Evolutionary conservation across 331 rosid genomes (phyloP), one percentile per base, ranked within the genome.

Genomic region (Spiraea crenata): DNA sequence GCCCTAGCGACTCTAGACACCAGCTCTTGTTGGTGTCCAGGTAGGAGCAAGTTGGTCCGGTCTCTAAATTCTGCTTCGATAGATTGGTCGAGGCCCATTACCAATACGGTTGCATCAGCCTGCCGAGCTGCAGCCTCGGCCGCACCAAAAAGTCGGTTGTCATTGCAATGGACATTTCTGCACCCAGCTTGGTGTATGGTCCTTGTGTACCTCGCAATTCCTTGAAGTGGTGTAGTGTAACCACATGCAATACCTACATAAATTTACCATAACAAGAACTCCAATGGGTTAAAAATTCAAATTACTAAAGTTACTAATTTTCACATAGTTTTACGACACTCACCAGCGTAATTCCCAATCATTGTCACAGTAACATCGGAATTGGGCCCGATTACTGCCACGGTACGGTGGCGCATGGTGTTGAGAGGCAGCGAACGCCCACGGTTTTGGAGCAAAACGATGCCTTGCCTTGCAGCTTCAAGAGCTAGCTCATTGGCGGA

Each of bases 341-440:
- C 57, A 92, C 95, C 96, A 0, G 98, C 99, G 56, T 93, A 93
- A 41, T 93, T 93, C 13, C 99, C 99, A 0, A 93, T 89, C 99
- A 93, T 93, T 4, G 99, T 93, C 11, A 63, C 89, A 0, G 97
- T 87, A 39, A 72, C 99, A 7, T 91, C 91, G 0, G 97, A 85
- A 71, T 91, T 93, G 10, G 99, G 99, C 14, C 99, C 99, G 57
- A 93, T 83, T 7, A 93, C 96, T 0, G 91, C 97, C 1, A 93
- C 86, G 0, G 82, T 87, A 15, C 82, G 87, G 17, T 73, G 83
- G 2, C 68, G 77, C 0, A 5, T 0, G 10, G 85, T 77, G 50
- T 91, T 84, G 9, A 91, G 42, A 5, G 99, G 99, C 46, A 93
- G 9, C 0, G 90, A 7, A 12, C 71, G 72, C 15, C 79, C 77